Conservation (phyloP, 352 stramenopile species). For the Pythium rhizo-oryzae region DNA sequence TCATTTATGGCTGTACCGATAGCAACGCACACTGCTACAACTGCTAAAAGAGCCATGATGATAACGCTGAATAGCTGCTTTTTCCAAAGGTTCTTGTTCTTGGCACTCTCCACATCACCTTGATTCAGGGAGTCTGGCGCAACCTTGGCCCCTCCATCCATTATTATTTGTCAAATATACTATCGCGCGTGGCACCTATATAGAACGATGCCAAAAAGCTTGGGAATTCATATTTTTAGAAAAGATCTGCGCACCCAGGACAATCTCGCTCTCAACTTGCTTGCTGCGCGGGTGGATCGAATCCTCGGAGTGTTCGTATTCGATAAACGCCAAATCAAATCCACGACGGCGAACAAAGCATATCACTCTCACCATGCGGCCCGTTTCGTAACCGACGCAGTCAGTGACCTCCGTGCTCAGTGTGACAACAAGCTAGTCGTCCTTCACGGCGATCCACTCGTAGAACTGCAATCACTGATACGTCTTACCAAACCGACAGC, state of each 20-base stretch:
- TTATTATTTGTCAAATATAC: too few species aligned
- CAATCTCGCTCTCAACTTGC: not conserved
- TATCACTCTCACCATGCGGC: not conserved
- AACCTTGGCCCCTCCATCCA: too few species aligned
- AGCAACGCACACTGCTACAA: too few species aligned
- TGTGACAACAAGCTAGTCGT: not conserved
- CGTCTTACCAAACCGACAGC: not conserved
- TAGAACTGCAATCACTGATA: not conserved
- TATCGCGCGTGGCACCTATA: too few species aligned
- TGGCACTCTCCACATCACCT: too few species aligned
- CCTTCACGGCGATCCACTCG: not conserved
- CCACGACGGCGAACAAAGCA: not conserved
- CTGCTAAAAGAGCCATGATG: too few species aligned
- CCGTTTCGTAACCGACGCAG: not conserved
- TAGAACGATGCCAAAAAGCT: too few species aligned
- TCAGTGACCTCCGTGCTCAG: not conserved
- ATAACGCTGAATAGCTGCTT: too few species aligned
- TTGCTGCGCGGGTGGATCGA: not conserved
- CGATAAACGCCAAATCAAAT: not conserved
- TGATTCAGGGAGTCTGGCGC: too few species aligned
- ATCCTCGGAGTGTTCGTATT: not conserved
- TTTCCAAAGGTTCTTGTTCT: too few species aligned
- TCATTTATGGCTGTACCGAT: too few species aligned
- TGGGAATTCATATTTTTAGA: slow-evolving; percentile 2
- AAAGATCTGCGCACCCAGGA: not conserved